phyloP scores from a whole-genome alignment of 2,329 filamentous ascomycete species.

The Metarhizium rileyi region DNA sequence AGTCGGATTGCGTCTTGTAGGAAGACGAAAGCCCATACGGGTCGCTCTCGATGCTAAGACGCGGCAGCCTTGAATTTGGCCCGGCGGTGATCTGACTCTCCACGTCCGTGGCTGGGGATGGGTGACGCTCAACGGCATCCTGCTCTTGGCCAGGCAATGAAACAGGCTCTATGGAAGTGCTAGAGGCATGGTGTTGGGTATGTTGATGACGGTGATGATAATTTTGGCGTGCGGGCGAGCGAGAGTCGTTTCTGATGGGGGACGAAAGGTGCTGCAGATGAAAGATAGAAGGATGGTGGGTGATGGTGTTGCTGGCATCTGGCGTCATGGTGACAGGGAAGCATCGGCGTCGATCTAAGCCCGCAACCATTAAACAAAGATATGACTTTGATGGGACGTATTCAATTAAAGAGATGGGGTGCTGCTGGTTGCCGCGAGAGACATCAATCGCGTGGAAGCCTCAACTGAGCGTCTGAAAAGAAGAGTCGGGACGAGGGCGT shows the following conservation, averaged over 20 bases:
- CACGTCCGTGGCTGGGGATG: constrained; percentile 31
- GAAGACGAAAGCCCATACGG: constrained; percentile 70
- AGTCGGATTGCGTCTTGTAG: constrained; percentile 68
- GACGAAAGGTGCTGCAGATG: constrained; percentile 26
- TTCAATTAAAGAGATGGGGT: no score
- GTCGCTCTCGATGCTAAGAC: constrained; percentile 57
- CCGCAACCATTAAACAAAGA: neutral
- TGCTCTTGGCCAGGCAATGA: constrained; percentile 21
- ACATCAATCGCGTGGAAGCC: no score
- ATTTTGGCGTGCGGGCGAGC: constrained; percentile 13
- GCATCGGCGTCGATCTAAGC: neutral
- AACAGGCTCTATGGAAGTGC: constrained; percentile 35
- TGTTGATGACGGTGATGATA: constrained; percentile 1
- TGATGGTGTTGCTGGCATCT: constrained; percentile 30
- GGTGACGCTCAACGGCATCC: constrained; percentile 33
- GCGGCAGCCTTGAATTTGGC: constrained; percentile 38
- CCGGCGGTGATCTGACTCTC: constrained; percentile 35
- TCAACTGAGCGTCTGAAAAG: no score
- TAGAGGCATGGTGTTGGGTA: constrained; percentile 25
- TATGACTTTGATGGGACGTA: no score
- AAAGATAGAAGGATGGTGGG: constrained; percentile 36
- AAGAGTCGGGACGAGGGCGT: no score
- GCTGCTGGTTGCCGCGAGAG: no score
- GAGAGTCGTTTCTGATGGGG: constrained; percentile 18
- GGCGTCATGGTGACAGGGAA: constrained; percentile 29